Conservation (phyloP, 2,329 filamentous ascomycete genomes). For the Botrytis pseudocinerea region DNA sequence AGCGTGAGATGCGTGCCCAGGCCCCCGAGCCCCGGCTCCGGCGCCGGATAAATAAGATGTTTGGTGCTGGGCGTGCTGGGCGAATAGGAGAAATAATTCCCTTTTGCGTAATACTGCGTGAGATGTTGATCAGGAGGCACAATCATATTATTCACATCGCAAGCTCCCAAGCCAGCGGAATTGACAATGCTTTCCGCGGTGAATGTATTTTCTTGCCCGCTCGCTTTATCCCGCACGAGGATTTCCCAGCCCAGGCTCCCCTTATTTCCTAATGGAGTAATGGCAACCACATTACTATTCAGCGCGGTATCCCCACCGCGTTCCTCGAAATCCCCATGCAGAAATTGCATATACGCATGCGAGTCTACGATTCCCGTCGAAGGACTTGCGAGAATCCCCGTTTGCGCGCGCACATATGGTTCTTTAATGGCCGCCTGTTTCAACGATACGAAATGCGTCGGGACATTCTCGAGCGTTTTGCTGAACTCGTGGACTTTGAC, state of each 20-base stretch:
- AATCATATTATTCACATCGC: constrained; percentile 79
- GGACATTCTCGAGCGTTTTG: constrained; percentile 53
- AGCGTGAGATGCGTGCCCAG: constrained; percentile 92
- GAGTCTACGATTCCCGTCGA: constrained; percentile 90
- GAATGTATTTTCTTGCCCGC: constrained; percentile 56
- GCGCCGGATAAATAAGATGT: constrained; percentile 85
- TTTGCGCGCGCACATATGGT: constrained; percentile 70
- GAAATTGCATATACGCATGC: constrained; percentile 78
- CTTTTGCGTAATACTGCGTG: constrained; percentile 82
- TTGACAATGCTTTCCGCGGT: constrained; percentile 80
- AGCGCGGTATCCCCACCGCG: constrained; percentile 73
- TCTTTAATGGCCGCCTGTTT: constrained; percentile 66
- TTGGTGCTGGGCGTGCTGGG: constrained; percentile 62
- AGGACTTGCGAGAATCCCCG: constrained; percentile 78
- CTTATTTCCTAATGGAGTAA: constrained; percentile 45
- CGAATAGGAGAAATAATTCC: constrained; percentile 88
- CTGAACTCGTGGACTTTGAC: constrained; percentile 52
- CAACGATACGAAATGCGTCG: constrained; percentile 66
- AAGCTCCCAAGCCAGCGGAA: constrained; percentile 78
- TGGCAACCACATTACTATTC: constrained; percentile 61
- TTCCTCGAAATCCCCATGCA: constrained; percentile 77
- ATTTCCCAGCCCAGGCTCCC: constrained; percentile 71
- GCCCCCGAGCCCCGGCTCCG: constrained; percentile 76
- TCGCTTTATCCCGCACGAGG: constrained; percentile 49
- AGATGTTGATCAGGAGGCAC: constrained; percentile 57